Conservation (phyloP, 179 eudicot species). For the Camellia oleifera region DNA sequence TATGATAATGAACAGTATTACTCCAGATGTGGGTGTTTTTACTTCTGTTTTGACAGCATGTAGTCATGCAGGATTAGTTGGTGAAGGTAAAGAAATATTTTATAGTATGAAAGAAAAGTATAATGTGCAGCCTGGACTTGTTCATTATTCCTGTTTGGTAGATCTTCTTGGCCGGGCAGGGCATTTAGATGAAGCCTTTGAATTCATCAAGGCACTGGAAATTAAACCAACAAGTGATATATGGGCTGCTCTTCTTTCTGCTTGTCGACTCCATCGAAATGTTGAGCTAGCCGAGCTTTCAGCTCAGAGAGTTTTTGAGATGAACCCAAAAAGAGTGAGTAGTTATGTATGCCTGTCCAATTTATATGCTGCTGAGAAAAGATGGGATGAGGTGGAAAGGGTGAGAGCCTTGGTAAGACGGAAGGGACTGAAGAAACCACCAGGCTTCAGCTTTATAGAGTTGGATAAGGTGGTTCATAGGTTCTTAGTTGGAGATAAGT, state of each 20-base stretch:
- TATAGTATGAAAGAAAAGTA: slow-evolving; percentile 28
- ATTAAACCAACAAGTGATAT: slow-evolving; percentile 30
- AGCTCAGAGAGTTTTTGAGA: slow-evolving; percentile 25
- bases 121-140: slow-evolving; percentile 32
- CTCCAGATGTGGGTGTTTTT: slow-evolving; percentile 20
- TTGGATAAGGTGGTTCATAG: slow-evolving; percentile 37
- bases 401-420: slow-evolving; percentile 29
- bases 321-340: slow-evolving; percentile 35
- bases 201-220: slow-evolving; percentile 36
- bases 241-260: slow-evolving; percentile 48
- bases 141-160: slow-evolving; percentile 48
- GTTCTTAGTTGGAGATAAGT: slow-evolving; percentile 40
- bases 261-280: slow-evolving; percentile 43
- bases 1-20: slow-evolving; percentile 5
- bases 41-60: slow-evolving; percentile 36
- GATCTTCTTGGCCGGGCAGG: slow-evolving; percentile 50
- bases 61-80: slow-evolving; percentile 46
- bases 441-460: slow-evolving; percentile 45
- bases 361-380: slow-evolving; percentile 34
- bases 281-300: slow-evolving; percentile 40
- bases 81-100: slow-evolving; percentile 33
- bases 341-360: slow-evolving; percentile 31
- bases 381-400: slow-evolving; percentile 42
- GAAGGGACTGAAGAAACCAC: slow-evolving; percentile 26
- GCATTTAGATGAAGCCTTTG: slow-evolving; percentile 39